Evolutionary conservation across 2,329 filamentous ascomycete species (phyloP), one percentile per base, ranked within the genome.

Genomic region (Spiromastix sp.): DNA sequence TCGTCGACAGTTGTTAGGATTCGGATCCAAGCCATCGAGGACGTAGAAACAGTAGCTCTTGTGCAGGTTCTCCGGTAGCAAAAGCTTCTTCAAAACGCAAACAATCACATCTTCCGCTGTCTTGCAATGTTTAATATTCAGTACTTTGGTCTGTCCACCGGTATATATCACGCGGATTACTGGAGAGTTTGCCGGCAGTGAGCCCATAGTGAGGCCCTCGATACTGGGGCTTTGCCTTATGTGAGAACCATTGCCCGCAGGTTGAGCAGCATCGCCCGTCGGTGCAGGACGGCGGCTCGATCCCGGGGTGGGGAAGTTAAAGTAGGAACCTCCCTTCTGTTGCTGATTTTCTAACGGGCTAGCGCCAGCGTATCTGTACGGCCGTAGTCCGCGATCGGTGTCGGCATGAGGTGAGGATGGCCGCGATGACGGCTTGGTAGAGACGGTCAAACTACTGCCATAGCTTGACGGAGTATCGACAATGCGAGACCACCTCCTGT

Each of bases 11-110:
- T 86, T 78, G 32, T 72, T 74, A 19, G 85, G 81, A 47, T 91
- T 81, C 2, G 87, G 79, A 31, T 95, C 85, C 25, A 85, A 67
- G 33, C 87, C 89, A 46, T 85, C 80, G 39, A 96, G 69, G 1
- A 94, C 81, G 68, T 91, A 96, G 64, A 98, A 96, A 65, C 87
- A 95, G 63, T 94, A 96, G 52, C 93, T 94, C 50, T 86, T 77
- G 55, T 91, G 83, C 51, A 95, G 86, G 43, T 89, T 84, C 53
- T 94, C 86, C 15, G 86, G 83, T 19, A 94, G 71, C 26, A 79
- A 78, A 44, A 94, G 84, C 57, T 96, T 96, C 47, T 81, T 77
- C 29, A 96, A 64, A 0, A 91, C 93, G 41, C 85, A 81, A 30
- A 86, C 73, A 68, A 95, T 89, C 34, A 96, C 84, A 47, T 96